Base-by-base conservation (phyloP, 1,284 basidiomycete species). In the Ustilago tritici region DNA sequence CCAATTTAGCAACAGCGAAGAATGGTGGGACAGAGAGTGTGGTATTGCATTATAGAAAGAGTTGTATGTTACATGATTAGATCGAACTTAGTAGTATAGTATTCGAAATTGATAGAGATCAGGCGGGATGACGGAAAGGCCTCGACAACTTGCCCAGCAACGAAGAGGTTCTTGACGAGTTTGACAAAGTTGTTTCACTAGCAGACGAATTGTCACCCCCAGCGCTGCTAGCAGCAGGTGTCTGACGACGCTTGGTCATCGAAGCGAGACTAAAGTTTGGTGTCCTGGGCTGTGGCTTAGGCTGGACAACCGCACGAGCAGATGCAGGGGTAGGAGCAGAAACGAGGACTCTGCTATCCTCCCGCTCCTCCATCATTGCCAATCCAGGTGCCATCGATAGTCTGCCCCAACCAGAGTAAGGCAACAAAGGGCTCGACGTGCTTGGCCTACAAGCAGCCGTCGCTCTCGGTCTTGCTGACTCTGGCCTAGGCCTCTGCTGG, bases 401-500 rank as follows among this genome's bases (percentile, higher is more conserved):
- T 31, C 46, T n/a, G 2, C 46, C 46, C 46, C 46, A 49, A 23
- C 46, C 46, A 49, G 6, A 10, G 6, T 49, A 49, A 49, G 46
- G 46, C n/a, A 49, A 23, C n/a, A 23, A 49, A 31, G 46, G 46
- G 2, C 6, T 23, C 9, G 46, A 49, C 46, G 31, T 23, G n/a
- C 19, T 23, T 23, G 46, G 46, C 28, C 46, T 49, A 8, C 6
- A 23, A 28, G 46, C 46, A 49, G 23, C 46, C 3, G 46, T 49
- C 8, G 46, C 46, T 49, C 46, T 49, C 2, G 46, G 46, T 49
- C 46, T 49, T 9, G 46, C 46, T 23, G 46, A 49, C 23, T 49
- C 46, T 9, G 46, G 46, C 28, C 46, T 23, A 7, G 55, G 47
- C 11, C 41, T 46, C 17, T 65, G 63, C 60, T 68, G 65, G 43